A percentile compares a stretch with the other conserved stretches of the same genome.
These are phyloP conservation scores for Monosporascus sp. DNA, from an alignment of 2,329 filamentous ascomycete species.

Conservation along the genomic window DNA sequence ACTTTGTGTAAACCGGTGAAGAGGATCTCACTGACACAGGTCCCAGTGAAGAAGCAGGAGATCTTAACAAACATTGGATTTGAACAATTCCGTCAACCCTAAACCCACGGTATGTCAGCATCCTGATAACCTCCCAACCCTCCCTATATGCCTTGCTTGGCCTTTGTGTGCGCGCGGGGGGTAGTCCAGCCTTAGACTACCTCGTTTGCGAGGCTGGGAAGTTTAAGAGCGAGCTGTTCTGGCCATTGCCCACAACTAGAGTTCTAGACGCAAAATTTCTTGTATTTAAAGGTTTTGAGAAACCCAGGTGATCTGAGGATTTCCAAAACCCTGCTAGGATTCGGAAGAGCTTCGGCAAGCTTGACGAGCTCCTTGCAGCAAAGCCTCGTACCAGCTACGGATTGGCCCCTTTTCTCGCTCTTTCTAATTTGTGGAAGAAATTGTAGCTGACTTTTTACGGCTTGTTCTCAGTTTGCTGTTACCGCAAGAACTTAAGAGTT, in stretches of 20 bases:
- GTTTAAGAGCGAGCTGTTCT: background rate
- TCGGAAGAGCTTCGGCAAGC: too few species aligned
- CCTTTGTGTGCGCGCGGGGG: background rate
- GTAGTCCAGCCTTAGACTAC: background rate
- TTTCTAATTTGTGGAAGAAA: background rate
- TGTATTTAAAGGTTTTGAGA: too few species aligned
- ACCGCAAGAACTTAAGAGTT: slow-evolving; percentile 6
- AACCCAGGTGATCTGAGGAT: too few species aligned
- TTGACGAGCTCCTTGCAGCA: too few species aligned
- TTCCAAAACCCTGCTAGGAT: too few species aligned
- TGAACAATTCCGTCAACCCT: background rate
- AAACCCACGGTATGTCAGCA: background rate
- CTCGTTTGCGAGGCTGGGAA: background rate
- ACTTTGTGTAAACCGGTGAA: slow-evolving; percentile 2
- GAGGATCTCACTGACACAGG: slow-evolving; percentile 1
- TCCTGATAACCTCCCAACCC: background rate
- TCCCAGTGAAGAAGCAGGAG: background rate
- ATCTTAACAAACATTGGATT: background rate
- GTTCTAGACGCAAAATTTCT: too few species aligned
- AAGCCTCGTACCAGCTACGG: background rate
- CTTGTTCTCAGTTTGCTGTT: background rate
- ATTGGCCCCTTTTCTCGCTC: too few species aligned
- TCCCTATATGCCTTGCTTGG: background rate
- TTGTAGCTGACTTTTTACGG: slow-evolving; percentile 1
- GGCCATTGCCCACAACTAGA: too few species aligned